Evolutionary conservation across 2,329 filamentous ascomycete species (phyloP).

Genomic region (Chaetomium strumarium): DNA sequence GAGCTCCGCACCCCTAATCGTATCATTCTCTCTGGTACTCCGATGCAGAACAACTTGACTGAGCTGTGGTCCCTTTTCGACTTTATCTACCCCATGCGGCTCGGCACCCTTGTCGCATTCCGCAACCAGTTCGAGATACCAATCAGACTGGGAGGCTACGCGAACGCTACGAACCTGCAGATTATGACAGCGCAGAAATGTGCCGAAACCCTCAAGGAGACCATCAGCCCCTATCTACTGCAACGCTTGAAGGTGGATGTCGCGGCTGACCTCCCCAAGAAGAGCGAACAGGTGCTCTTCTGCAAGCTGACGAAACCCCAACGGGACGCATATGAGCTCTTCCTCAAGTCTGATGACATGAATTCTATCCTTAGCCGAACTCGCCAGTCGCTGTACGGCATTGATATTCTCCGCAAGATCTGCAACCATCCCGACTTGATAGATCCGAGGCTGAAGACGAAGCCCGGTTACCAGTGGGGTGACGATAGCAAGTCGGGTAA

Average conservation of each 20-base stretch:
- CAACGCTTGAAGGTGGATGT: slow-evolving; percentile 93
- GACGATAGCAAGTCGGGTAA: slow-evolving; percentile 78
- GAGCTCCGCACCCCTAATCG: slow-evolving; percentile 85
- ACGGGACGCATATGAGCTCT: slow-evolving; percentile 71
- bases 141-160: slow-evolving; percentile 88
- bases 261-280: slow-evolving; percentile 86
- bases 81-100: slow-evolving; percentile 92
- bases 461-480: slow-evolving; percentile 70
- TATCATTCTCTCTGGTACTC: slow-evolving; percentile 90
- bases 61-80: slow-evolving; percentile 98
- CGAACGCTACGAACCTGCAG: slow-evolving; percentile 88
- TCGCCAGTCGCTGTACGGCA: slow-evolving; percentile 77
- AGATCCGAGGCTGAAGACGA: slow-evolving; percentile 51
- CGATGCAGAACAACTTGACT: slow-evolving; percentile 93
- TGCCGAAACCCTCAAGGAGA: slow-evolving; percentile 87
- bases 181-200: slow-evolving; percentile 93
- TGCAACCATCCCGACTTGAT: slow-evolving; percentile 94
- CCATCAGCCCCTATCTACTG: slow-evolving; percentile 87
- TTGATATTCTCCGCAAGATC: slow-evolving; percentile 89
- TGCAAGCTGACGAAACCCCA: slow-evolving; percentile 84
- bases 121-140: slow-evolving; percentile 88
- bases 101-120: slow-evolving; percentile 88
- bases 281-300: slow-evolving; percentile 93
- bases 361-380: slow-evolving; percentile 69
- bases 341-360: slow-evolving; percentile 79